A percentile compares a stretch with the other conserved stretches of the same genome.
phyloP scores from a whole-genome alignment of 2,329 filamentous ascomycete species.

The Cadophora gregata region DNA sequence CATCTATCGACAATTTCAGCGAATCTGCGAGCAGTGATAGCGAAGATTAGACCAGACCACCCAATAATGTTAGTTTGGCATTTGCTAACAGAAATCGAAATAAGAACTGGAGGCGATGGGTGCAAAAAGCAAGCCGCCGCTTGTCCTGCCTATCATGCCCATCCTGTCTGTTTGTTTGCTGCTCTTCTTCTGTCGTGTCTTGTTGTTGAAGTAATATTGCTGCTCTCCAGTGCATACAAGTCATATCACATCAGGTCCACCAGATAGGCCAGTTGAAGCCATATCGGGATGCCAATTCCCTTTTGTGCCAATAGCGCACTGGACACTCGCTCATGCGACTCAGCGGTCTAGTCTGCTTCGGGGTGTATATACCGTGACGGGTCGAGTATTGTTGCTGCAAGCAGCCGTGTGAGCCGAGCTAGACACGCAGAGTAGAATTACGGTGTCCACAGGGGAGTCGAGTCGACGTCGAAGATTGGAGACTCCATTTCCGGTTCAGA shows the following conservation, averaged over 20 bases:
- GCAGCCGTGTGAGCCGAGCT: slow-evolving; percentile 5
- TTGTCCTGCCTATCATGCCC: background rate
- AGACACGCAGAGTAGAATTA: background rate
- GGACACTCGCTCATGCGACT: background rate
- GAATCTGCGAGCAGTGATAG: slow-evolving; percentile 11
- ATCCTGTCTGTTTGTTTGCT: background rate
- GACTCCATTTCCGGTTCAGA: slow-evolving; percentile 2
- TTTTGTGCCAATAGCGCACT: slow-evolving; percentile 11
- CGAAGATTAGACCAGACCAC: slow-evolving; percentile 5
- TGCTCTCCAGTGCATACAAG: background rate
- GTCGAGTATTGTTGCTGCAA: slow-evolving; percentile 3
- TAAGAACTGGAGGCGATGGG: background rate
- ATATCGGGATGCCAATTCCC: slow-evolving; percentile 15
- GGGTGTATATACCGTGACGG: slow-evolving; percentile 4
- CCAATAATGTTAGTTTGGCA: slow-evolving; percentile 8
- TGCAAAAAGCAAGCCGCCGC: background rate
- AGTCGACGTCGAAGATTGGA: background rate
- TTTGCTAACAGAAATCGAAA: slow-evolving; percentile 2
- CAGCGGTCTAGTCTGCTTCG: background rate
- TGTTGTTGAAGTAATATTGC: background rate
- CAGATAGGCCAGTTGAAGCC: slow-evolving; percentile 14
- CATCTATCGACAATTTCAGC: background rate
- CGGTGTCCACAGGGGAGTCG: slow-evolving; percentile 1
- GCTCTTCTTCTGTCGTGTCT: background rate
- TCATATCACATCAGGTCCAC: slow-evolving; percentile 18